Base-by-base conservation (phyloP, 2,329 filamentous ascomycete species). In the Cucurbitaria berberidis region DNA sequence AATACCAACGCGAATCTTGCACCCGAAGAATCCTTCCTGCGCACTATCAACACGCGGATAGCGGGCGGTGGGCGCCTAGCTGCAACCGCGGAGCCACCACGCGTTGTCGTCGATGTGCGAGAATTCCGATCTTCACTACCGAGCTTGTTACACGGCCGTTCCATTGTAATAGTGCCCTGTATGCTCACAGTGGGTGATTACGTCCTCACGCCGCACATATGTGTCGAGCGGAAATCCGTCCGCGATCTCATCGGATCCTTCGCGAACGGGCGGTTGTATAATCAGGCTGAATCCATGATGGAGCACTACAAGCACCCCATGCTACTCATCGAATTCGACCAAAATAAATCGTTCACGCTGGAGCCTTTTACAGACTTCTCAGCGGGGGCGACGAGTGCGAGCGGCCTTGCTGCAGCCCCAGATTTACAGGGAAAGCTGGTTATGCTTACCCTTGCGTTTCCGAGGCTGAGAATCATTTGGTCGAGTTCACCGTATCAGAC, bases 161-260 rank as follows among this genome's bases (percentile, higher is more conserved):
- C 86, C 64, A 93, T 97, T 80, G 81, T 92, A 29, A 87, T 98
- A 38, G 88, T 98, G 0, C 95, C 95, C 1, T 97, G 93, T 76
- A 96, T 96, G 85, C 81, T 99, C 54, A 99, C 93, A 0, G 93
- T 99, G 0, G 95, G 91, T 59, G 95, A 99, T 78, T 99, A 99
- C 75, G 88, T 99, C 56, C 82, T 99, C 36, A 95, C 91, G 1
- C 93, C 93, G 1, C 85, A 87, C 61, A 95, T 98, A 62, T 96
- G 92, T 76, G 85, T 99, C 27, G 95, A 99, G 78, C 90, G 95
- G 42, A 99, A 99, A 78, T 96, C 90, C 22, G 84, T 99, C 68
- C 87, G 86, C 68, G 95, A 99, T 78, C 79, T 99, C 40, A 93
- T 98, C 75, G 88, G 88, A 50, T 97, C 92, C 0, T 92, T 99